Evolutionary conservation across 331 rosid genomes (phyloP), one percentile per base, ranked within the genome.

Genomic region (Ulmus americana): DNA sequence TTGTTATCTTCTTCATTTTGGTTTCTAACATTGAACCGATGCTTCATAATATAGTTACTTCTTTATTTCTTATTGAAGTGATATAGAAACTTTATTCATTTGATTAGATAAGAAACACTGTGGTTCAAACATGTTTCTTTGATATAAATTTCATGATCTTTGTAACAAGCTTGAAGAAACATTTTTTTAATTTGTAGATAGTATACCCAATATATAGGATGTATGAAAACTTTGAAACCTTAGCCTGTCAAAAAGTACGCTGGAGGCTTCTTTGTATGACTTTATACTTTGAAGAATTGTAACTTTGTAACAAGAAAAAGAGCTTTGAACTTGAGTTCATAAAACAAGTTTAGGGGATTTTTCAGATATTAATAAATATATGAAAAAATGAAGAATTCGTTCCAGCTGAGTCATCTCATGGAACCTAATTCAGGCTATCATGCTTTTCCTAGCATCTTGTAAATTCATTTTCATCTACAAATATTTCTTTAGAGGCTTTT

Each of bases 1-100:
- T n/a, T 57, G 22, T 53, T 66, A 7, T 52, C 55, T 55, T 61
- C 67, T 15, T 43, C 59, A n/a, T 20, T n/a, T n/a, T n/a, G n/a
- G n/a, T n/a, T n/a, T n/a, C n/a, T 47, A 47, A 47, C 13, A 47
- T 47, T 8, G 51, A 47, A n/a, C 50, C 7, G 12, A 2, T 8
- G 50, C 12, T 8, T 46, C 50, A 46, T n/a, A 8, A 46, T 46
- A 46, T 46, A 8, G 50, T 46, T 7, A 7, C 8, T 46, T 7
- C 12, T 8, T 46, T 7, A n/a, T 46, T 10, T 10, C 50, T 46
- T 46, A 0, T 46, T 46, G 13, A 7, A 46, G 12, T 46, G 50
- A 3, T 8, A 46, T 7, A 10, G 3, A 0, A 46, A 10, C 12
- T 46, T 47, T 1, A 4, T 10, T 47, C 10, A 10, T 8, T 8